Conservation (phyloP, 108 stramenopile genomes). For the Cylindrotheca closterium region DNA sequence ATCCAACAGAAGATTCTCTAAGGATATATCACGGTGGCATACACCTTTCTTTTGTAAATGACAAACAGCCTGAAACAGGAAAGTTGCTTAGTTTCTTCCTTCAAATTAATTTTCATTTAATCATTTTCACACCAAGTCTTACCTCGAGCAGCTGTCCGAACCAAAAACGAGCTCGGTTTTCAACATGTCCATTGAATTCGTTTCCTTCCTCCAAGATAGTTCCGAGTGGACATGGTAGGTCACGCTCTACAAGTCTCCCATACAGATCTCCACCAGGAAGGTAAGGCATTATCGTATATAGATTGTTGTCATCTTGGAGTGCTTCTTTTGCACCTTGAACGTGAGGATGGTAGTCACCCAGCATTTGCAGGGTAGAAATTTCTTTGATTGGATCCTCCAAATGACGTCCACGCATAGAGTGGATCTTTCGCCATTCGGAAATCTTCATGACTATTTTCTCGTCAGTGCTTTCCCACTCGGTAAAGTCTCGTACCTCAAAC, state of each 20-base stretch:
- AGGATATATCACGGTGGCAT: constrained; percentile 74
- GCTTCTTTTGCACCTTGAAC: constrained; percentile 75
- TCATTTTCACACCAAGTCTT: no score
- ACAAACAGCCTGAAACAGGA: constrained; percentile 41
- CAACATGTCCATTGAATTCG: constrained; percentile 25
- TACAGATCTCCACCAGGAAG: constrained; percentile 85
- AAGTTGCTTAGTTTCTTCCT: not conserved
- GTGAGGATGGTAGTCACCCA: constrained; percentile 77
- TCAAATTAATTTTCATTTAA: not conserved
- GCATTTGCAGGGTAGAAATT: constrained; percentile 84
- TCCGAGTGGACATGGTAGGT: constrained; percentile 10
- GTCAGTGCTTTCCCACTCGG: constrained; percentile 77
- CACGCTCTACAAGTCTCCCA: constrained; percentile 26
- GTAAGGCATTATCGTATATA: constrained; percentile 85
- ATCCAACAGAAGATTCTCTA: constrained; percentile 71
- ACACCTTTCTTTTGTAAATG: constrained; percentile 70
- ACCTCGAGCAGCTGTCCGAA: constrained; percentile 71
- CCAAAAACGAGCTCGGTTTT: constrained; percentile 56
- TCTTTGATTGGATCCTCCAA: constrained; percentile 90
- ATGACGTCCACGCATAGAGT: constrained; percentile 52
- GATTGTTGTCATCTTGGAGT: constrained; percentile 79
- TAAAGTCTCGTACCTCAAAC: constrained; percentile 36
- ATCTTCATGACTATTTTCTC: constrained; percentile 73
- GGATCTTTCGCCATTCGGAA: constrained; percentile 63
- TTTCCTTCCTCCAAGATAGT: not conserved